A percentile compares a stretch with the other conserved stretches of the same genome.
Conservation (phyloP, 257 asterid genomes). For the Solanum chaucha region DNA sequence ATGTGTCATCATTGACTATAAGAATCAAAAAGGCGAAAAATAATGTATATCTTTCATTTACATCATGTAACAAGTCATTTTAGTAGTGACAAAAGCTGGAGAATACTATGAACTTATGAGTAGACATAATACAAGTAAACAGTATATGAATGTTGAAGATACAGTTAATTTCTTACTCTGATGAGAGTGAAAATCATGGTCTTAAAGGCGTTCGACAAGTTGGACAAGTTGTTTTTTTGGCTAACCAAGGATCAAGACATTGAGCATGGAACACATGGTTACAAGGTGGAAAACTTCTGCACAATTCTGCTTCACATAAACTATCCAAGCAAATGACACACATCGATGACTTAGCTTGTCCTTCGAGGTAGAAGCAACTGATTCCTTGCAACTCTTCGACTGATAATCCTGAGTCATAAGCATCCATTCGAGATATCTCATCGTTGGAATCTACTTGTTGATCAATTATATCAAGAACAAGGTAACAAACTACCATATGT, state of each 20-base stretch:
- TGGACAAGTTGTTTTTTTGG: constrained; percentile 39
- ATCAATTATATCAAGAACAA: constrained; percentile 27
- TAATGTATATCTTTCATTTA: background rate
- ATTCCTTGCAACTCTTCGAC: constrained; percentile 36
- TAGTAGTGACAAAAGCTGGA: background rate
- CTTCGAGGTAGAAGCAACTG: constrained; percentile 20
- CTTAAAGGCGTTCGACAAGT: constrained; percentile 41
- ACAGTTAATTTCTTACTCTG: background rate
- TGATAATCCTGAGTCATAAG: constrained; percentile 16
- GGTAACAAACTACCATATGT: constrained; percentile 32
- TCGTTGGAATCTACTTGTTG: background rate
- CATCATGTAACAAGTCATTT: background rate
- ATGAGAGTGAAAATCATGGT: background rate
- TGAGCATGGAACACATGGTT: constrained; percentile 50
- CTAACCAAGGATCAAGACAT: constrained; percentile 59
- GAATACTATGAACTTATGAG: background rate
- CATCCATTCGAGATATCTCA: background rate
- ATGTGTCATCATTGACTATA: background rate
- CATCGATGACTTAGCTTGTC: constrained; percentile 1
- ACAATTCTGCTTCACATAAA: constrained; percentile 24
- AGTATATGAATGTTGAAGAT: background rate
- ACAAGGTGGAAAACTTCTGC: constrained; percentile 49
- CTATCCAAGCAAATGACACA: constrained; percentile 53
- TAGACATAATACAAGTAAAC: background rate
- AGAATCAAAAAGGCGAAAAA: background rate